Percentiles rank a stretch among this genome's conserved stretches.
These are phyloP conservation scores for Neophaeococcomyces aloes DNA, from an alignment of 2,329 filamentous ascomycete species.

Conservation along the genomic window DNA sequence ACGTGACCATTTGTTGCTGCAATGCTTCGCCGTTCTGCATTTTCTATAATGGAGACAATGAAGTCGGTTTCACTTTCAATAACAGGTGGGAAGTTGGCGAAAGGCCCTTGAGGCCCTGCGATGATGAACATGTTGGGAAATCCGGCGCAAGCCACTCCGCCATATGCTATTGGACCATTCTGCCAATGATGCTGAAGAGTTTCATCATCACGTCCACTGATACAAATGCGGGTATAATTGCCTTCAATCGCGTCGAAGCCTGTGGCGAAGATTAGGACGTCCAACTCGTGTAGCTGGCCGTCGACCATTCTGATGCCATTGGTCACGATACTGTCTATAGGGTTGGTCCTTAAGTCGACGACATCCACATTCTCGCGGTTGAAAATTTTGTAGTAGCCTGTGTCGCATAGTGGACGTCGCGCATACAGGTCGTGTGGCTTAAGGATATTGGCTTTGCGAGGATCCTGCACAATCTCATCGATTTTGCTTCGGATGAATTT, in stretches of 20 bases:
- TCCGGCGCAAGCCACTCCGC: constrained; percentile 29
- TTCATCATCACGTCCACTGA: constrained; percentile 23
- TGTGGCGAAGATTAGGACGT: constrained; percentile 19
- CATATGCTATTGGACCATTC: constrained; percentile 26
- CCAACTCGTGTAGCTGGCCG: constrained; percentile 22
- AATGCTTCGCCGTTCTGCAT: constrained; percentile 44
- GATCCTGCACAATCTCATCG: constrained; percentile 24
- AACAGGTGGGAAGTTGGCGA: constrained; percentile 29
- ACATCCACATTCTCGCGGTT: constrained; percentile 38
- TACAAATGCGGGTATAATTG: constrained; percentile 24
- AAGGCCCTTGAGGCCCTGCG: constrained; percentile 31
- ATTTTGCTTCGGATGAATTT: constrained; percentile 31
- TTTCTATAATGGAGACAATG: constrained; percentile 38
- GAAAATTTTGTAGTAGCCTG: constrained; percentile 42
- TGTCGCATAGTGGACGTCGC: constrained; percentile 41
- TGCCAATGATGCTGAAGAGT: constrained; percentile 28
- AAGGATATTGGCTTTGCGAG: constrained; percentile 23
- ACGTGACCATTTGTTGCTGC: constrained; percentile 34
- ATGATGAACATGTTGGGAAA: constrained; percentile 40
- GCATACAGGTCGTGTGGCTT: constrained; percentile 44
- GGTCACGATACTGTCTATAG: constrained; percentile 22
- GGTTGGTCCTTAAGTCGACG: constrained; percentile 26
- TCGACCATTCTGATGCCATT: constrained; percentile 22
- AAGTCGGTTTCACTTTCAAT: constrained; percentile 30
- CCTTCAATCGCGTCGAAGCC: constrained; percentile 32